Base-by-base conservation (phyloP, 352 stramenopile genomes). In the Pythium aphanidermatum region DNA sequence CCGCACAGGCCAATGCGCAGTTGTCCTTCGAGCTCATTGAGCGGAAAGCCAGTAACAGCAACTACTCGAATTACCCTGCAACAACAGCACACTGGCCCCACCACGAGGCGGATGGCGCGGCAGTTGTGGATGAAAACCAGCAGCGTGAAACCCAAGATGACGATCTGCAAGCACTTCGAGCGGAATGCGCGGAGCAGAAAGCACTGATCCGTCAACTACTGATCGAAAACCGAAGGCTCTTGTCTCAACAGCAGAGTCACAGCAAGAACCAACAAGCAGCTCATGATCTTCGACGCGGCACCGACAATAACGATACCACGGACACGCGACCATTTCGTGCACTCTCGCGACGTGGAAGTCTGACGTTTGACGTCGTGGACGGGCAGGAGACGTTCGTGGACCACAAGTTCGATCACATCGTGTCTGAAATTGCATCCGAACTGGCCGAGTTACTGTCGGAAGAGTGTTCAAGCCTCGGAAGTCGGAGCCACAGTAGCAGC, bases 21-120 rank as follows among this genome's bases (percentile, higher is more conserved):
- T 21, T 56, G 4, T 56, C 48, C 14, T 44, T 49, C 8, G 38
- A 56, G 38, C 32, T 56, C 7, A 56, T 56, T 30, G 48, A 56
- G 25, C 48, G 48, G 30, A 56, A 56, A n/a, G 45, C 35, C 25
- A 37, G 13, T 14, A 24, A 34, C 37, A 40, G 47, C 29, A 42
- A 28, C 34, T 29, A 14, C 35, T 4, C 28, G n/a, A 23, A 42
- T 20, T 12, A 42, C 7, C 36, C 20, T 14, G 11, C 19, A 40
- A 40, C 4, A 19, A 38, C 4, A 38, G 3, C 4, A 20, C 12
- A 19, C 1, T 38, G 14, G 7, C 12, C 16, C 26, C 19, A 40
- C 19, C 30, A 24, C 42, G 30, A 49, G 21, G 42, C 4, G 4
- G 28, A n/a, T n/a, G n/a, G n/a, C n/a, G n/a, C n/a, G n/a, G n/a